These are phyloP conservation scores for Arxiozyma bovina DNA, from an alignment of 1,139 yeast genomes.

Conservation along the genomic window DNA sequence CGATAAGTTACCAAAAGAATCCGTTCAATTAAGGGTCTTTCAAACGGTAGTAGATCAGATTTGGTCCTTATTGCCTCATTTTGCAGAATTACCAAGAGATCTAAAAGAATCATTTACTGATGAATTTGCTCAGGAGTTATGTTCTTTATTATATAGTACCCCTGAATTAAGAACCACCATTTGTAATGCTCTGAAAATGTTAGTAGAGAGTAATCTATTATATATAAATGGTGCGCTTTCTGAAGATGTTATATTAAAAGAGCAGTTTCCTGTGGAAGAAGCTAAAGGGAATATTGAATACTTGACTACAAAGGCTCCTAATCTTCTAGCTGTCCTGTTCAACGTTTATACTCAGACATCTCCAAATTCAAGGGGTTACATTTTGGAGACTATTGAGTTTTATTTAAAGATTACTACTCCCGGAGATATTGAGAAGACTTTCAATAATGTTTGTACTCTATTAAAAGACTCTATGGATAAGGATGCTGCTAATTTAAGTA, in stretches of 20 bases:
- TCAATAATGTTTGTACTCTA: conserved; percentile 75
- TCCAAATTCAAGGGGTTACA: conserved; percentile 74
- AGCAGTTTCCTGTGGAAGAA: conserved; percentile 49
- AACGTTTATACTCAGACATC: conserved; percentile 83
- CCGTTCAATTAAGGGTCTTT: conserved; percentile 65
- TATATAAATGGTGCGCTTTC: conserved; percentile 53
- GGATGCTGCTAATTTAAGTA: conserved; percentile 33
- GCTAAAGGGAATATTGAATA: conserved; percentile 53
- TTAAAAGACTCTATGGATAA: conserved; percentile 69
- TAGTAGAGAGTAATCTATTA: conserved; percentile 69
- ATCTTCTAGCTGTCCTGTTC: conserved; percentile 76
- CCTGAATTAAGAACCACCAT: conserved; percentile 68
- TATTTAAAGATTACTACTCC: conserved; percentile 64
- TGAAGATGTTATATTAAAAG: conserved; percentile 49
- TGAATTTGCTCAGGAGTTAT: conserved; percentile 65
- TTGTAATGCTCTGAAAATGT: conserved; percentile 68
- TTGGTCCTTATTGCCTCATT: conserved; percentile 86
- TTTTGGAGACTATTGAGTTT: conserved; percentile 76
- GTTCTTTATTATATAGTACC: conserved; percentile 66
- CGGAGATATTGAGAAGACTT: conserved; percentile 62
- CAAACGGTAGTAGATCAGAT: conserved; percentile 81
- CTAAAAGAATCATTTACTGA: conserved; percentile 55
- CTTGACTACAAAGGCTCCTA: conserved; percentile 57
- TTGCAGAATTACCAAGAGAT: conserved; percentile 81
- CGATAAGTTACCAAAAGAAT: conserved; percentile 36